Evolutionary conservation across 179 eudicot genomes (phyloP), one percentile per base, ranked within the genome.

Genomic region (Gypsophila paniculata): DNA sequence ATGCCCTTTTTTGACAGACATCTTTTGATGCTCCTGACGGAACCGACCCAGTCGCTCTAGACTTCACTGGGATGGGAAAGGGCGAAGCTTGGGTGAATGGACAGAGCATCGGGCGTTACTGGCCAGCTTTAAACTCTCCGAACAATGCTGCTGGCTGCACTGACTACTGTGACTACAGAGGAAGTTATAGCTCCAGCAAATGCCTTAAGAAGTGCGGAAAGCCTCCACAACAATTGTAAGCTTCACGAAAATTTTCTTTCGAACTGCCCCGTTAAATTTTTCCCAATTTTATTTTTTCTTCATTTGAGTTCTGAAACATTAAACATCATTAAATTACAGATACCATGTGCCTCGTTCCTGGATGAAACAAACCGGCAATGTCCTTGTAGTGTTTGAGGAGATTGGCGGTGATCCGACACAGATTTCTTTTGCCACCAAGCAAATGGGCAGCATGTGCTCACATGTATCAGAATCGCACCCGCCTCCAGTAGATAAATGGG

Each of bases 81-180:
- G 99, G 97, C 2, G 87, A 88, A 75, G 99, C 99, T 36, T 94
- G 99, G 99, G 88, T 91, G 67, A 94, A 94, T 60, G 99, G 97
- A 65, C 87, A 91, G 77, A 90, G 95, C 82, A 90, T 94, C n/a
- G 99, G 99, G 46, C 97, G 96, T 65, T 92, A 86, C 69, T 95
- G 98, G 98, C 98, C 98, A 64, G 73, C 85, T 54, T 73, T 81
- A 34, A 80, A 44, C 17, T 76, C 98, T 26, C 68, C 84, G 65
- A 85, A 58, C 38, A 70, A 54, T 62, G 34, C 34, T 29, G 34
- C 34, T 29, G 93, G 91, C 68, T 95, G 99, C 75, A 72, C 85
- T 18, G 70, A 80, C 42, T 67, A 84, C 9, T 95, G 99, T 39
- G 68, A 81, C 59, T 84, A 73, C 77, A 74, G 75, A 72, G 86